These are phyloP conservation scores for Suillus spraguei DNA, from an alignment of 768 basidiomycete species.

Conservation along the genomic window DNA sequence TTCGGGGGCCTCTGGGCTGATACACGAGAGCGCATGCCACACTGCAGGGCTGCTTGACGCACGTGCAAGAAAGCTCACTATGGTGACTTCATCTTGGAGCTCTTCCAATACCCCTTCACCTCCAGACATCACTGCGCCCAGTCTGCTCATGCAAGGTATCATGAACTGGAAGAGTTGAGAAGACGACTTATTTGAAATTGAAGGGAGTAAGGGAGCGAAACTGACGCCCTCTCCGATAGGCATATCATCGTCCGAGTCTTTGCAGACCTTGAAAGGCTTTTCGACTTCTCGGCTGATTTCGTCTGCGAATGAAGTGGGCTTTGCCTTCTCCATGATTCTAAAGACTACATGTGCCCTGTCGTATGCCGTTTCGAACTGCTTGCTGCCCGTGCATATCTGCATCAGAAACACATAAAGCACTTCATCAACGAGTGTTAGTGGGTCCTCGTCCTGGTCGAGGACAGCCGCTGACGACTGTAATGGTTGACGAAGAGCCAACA, in stretches of 20 bases:
- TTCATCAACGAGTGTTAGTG: constrained; percentile 8
- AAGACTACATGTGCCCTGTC: constrained; percentile 3
- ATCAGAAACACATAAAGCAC: constrained; percentile 15
- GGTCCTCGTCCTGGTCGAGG: neutral
- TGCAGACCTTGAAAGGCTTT: neutral
- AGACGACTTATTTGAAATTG: constrained; percentile 8
- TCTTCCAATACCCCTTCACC: neutral
- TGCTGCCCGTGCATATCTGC: constrained; percentile 12
- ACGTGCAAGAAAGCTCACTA: constrained; percentile 1
- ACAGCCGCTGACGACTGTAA: neutral
- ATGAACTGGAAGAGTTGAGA: constrained; percentile 30
- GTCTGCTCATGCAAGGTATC: constrained; percentile 24
- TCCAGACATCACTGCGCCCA: constrained; percentile 2
- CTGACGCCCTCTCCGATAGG: neutral
- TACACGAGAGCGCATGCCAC: constrained; percentile 3
- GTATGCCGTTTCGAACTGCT: neutral
- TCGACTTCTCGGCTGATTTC: neutral
- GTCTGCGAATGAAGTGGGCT: neutral
- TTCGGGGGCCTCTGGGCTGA: neutral
- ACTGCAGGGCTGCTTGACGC: neutral
- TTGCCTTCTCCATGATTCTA: constrained; percentile 4
- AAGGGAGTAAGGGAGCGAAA: neutral
- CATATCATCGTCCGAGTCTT: neutral
- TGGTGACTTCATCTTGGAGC: neutral
- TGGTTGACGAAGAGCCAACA: neutral